Evolutionary conservation across 805 yeast genomes (phyloP), one percentile per base, ranked within the genome.

Genomic region (Barnettozyma sp.): DNA sequence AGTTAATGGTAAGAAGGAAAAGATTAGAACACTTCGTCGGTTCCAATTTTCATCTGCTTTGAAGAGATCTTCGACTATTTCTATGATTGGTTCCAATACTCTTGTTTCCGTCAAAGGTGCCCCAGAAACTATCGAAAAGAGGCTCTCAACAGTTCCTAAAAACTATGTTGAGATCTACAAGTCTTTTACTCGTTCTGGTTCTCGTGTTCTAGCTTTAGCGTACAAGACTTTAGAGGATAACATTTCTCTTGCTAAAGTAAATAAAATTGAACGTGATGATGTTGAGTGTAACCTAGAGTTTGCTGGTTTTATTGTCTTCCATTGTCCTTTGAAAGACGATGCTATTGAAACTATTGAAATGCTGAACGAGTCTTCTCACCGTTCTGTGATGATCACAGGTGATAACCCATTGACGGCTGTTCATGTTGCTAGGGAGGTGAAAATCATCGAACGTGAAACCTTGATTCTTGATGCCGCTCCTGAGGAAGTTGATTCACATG

Each of bases 361-460:
- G 97, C 71, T 92, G 60, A 90, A 86, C 61, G 94, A 86, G 55
- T 87, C 97, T 1, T 77, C 90, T 36, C 98, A 92, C 60, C 86
- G 98, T 57, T 84, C 86, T 58, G 77, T 92, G 28, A 92, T 92
- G 98, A 92, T 92, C 49, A 92, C 98, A 33, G 98, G 98, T 70
- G 98, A 92, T 63, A 92, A 90, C 60, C 97, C 98, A 26, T 73
- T 92, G 55, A 92, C 98, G 47, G 98, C 98, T 22, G 92, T 92
- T 42, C 97, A 90, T 58, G 98, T 92, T 49, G 97, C 97, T 16
- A 78, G 79, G 50, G 95, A 86, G 61, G 97, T 92, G 41, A 81
- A 69, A 14, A 92, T 92, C 54, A 81, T 87, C 41, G 82, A 82
- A 34, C 78, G 86, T 48, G 86, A 82, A 35, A 84, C 83, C 25